Evolutionary conservation across 441 rosid species (phyloP).

Genomic region (Manihot esculenta): DNA sequence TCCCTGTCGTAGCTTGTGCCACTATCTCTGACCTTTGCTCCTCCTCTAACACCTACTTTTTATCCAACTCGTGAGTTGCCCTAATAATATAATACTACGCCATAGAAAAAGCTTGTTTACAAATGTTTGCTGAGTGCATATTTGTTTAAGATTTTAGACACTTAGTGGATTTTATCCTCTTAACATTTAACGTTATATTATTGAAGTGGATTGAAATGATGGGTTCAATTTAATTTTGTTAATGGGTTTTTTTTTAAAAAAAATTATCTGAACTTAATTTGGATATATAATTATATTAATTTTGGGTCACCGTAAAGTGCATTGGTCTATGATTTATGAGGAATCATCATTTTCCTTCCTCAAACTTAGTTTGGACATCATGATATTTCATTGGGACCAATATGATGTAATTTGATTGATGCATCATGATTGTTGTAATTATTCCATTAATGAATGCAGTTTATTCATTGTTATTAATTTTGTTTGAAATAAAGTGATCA

Average conservation of each 20-base stretch:
- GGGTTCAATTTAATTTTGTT: not conserved
- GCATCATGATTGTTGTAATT: not conserved
- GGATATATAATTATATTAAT: not conserved
- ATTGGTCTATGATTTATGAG: slow-evolving; percentile 8
- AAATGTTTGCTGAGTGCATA: not conserved
- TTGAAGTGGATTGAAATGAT: not conserved
- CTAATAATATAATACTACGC: not conserved
- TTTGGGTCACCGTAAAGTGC: not conserved
- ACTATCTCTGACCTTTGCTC: slow-evolving; percentile 14
- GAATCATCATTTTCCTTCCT: slow-evolving; percentile 12
- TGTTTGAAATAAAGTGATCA: not conserved
- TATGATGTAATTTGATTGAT: slow-evolving; percentile 5
- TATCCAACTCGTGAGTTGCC: not conserved
- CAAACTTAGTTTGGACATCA: slow-evolving; percentile 1
- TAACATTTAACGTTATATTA: too few species aligned
- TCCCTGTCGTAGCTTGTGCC: slow-evolving; percentile 19
- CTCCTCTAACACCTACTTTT: not conserved
- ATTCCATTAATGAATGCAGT: not conserved
- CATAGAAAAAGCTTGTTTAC: not conserved
- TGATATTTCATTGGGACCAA: slow-evolving; percentile 5
- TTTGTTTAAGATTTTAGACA: not conserved
- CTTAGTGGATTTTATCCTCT: slow-evolving; percentile 17
- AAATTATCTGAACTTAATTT: not conserved
- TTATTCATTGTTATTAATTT: not conserved
- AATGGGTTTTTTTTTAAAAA: not conserved